phyloP scores from a whole-genome alignment of 495 filamentous ascomycete genomes.

The Niebla homalea region DNA sequence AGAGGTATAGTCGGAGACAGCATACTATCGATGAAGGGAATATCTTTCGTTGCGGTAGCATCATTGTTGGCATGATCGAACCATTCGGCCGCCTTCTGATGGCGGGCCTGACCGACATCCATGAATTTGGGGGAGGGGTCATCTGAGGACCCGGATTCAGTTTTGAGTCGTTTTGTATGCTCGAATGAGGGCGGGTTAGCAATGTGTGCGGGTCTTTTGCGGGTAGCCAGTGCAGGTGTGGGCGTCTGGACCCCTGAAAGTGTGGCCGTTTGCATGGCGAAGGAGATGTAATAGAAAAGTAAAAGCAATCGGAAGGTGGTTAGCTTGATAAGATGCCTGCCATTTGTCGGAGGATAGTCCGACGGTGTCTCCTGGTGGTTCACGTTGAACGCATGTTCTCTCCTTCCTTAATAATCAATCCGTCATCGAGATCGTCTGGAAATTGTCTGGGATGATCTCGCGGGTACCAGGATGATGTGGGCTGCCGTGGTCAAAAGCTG shows the following conservation, averaged over 20 bases:
- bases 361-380: too few relatives aligned
- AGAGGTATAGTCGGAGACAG: not conserved
- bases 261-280: too few relatives aligned
- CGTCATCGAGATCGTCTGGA: too few relatives aligned
- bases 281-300: too few relatives aligned
- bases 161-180: not conserved
- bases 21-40: slow-evolving; percentile 13
- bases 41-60: slow-evolving; percentile 4
- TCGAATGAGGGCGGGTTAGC: not conserved
- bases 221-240: not conserved
- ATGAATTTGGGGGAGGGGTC: not conserved
- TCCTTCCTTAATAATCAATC: too few relatives aligned
- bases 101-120: not conserved
- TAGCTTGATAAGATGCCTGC: too few relatives aligned
- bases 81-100: slow-evolving; percentile 17
- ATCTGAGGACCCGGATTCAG: not conserved
- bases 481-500: too few relatives aligned
- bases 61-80: slow-evolving; percentile 21
- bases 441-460: too few relatives aligned
- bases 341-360: too few relatives aligned
- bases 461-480: too few relatives aligned
- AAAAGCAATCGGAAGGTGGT: too few relatives aligned
- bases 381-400: too few relatives aligned
- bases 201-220: not conserved
- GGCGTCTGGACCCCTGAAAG: not conserved